These are phyloP conservation scores for Aspergillus fischeri DNA, from an alignment of 2,329 filamentous ascomycete species.

Conservation along the genomic window DNA sequence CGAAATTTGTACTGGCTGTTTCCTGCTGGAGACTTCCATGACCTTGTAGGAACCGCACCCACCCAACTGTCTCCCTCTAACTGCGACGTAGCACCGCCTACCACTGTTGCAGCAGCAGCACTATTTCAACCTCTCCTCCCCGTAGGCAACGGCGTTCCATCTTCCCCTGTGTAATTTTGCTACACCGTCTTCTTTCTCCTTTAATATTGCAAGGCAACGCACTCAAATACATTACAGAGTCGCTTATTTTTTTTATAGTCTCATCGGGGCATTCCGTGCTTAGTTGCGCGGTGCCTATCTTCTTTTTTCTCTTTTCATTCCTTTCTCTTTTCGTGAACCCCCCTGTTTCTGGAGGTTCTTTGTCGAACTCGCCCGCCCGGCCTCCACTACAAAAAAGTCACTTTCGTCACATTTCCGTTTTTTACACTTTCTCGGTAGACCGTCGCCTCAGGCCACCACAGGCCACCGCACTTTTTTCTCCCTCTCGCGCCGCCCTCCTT, in stretches of 20 bases:
- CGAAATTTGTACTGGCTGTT: background rate
- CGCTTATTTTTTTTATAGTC: constrained; percentile 16
- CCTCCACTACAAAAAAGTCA: constrained; percentile 9
- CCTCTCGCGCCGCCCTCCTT: constrained; percentile 4
- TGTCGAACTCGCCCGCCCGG: background rate
- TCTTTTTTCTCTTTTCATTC: constrained; percentile 1
- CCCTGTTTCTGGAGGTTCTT: constrained; percentile 1
- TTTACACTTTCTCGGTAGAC: background rate
- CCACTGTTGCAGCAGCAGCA: background rate
- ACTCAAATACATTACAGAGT: constrained; percentile 15
- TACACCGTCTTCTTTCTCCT: constrained; percentile 3
- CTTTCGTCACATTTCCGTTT: constrained; percentile 18
- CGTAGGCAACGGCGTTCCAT: constrained; percentile 15
- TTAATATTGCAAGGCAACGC: constrained; percentile 8
- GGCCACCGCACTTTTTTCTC: constrained; percentile 20
- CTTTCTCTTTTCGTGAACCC: constrained; percentile 3
- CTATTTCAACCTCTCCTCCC: constrained; percentile 21
- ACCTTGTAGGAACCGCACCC: background rate
- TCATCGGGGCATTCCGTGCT: constrained; percentile 20
- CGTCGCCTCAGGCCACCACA: constrained; percentile 18
- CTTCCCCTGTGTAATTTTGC: constrained; percentile 6
- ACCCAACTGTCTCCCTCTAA: background rate
- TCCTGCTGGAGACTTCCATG: background rate
- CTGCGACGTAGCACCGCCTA: background rate
- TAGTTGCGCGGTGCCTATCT: constrained; percentile 11